These are phyloP conservation scores for Didymellaceae sp. DNA, from an alignment of 2,329 filamentous ascomycete genomes.

Conservation along the genomic window DNA sequence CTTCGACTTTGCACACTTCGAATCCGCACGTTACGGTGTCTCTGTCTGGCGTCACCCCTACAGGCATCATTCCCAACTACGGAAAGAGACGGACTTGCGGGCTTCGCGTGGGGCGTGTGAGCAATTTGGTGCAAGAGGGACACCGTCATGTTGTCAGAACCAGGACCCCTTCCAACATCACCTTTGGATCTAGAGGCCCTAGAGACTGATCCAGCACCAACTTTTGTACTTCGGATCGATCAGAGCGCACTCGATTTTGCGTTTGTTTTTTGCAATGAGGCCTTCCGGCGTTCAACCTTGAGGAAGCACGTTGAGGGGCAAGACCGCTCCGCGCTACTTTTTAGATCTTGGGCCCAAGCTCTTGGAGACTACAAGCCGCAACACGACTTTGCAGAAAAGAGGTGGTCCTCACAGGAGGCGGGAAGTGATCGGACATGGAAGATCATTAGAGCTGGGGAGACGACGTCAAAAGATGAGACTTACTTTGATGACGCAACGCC, in stretches of 20 bases:
- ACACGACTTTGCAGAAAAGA: conserved; percentile 23
- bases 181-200: conserved; percentile 31
- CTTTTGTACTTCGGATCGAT: conserved; percentile 30
- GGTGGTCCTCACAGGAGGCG: conserved; percentile 28
- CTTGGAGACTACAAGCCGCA: conserved; percentile 18
- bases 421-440: conserved; percentile 26
- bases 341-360: conserved; percentile 39
- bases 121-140: not conserved
- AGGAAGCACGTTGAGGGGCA: conserved; percentile 15
- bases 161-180: not conserved
- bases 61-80: too few relatives aligned
- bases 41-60: too few relatives aligned
- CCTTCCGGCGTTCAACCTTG: conserved; percentile 23
- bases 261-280: conserved; percentile 31
- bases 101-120: not conserved
- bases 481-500: not conserved
- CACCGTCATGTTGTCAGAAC: conserved; percentile 2
- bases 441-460: conserved; percentile 20
- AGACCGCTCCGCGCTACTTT: conserved; percentile 25
- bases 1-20: not conserved
- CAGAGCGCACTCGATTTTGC: conserved; percentile 23
- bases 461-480: not conserved
- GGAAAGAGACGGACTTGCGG: not conserved
- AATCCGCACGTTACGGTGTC: not conserved
- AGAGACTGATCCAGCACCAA: conserved; percentile 30